Evolutionary conservation across 192 early-diverging fungal species (phyloP), one percentile per base, ranked within the genome.

Genomic region (Glomus cerebriforme): DNA sequence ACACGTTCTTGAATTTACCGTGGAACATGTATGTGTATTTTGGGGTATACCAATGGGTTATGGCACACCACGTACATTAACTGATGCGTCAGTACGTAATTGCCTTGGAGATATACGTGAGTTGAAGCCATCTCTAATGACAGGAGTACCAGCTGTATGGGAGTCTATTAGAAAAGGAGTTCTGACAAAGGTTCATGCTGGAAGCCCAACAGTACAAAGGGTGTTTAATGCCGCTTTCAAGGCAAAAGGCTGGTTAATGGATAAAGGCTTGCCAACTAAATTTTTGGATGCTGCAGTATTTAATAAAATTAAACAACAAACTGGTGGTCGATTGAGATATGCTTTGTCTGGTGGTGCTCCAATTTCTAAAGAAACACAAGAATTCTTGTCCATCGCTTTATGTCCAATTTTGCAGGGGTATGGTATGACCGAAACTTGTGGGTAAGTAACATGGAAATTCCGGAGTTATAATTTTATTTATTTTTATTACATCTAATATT

Each of bases 341-440:
- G 93, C 92, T 3, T 81, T 96, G 43, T 91, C 92, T 7, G 96
- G 96, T 82, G 96, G 97, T 77, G 97, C 97, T 26, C 94, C 94
- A 59, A 87, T 99, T 79, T 94, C 93, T 43, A 24, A 81, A 45
- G 93, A 95, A 59, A 97, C 95, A 43, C 96, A 97, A 80, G 85
- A 90, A 70, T 96, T 97, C 73, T 85, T 99, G 65, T 87, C 91
- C 3, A 89, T 91, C 27, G 81, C 88, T 7, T 78, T 97, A 60
- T 95, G 93, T 82, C 90, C 93, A n/a, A 87, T 96, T 78, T 81
- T 97, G 45, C 91, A 94, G 70, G 97, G 96, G 7, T 97, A 95
- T 86, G 96, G 94, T 54, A 88, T 94, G 89, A 92, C 94, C 71
- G 94, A 97, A 85, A 92, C 89, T 37, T 90, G 87, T 75, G 95